phyloP scores from a whole-genome alignment of 139 green algal species.

The Asterochloris sp. region DNA sequence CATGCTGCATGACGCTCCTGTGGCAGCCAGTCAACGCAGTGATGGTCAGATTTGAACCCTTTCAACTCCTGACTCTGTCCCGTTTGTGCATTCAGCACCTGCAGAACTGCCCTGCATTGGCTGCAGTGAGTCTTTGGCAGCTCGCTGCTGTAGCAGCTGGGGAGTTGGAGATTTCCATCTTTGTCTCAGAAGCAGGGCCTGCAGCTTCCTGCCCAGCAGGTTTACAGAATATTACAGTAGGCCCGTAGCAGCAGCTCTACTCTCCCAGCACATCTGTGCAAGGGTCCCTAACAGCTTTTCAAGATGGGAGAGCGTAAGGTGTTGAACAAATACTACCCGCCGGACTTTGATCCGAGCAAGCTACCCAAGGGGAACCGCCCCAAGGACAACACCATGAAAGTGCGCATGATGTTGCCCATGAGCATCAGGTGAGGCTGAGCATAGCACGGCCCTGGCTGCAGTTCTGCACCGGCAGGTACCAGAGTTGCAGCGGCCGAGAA shows the following conservation, averaged over 20 bases:
- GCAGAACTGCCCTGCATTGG: too few relatives aligned
- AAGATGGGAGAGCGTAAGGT: slow-evolving; percentile 45
- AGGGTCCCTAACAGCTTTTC: background rate
- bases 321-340: slow-evolving; percentile 78
- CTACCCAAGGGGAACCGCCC: slow-evolving; percentile 49
- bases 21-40: too few relatives aligned
- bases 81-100: too few relatives aligned
- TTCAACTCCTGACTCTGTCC: too few relatives aligned
- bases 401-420: slow-evolving; percentile 68
- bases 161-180: too few relatives aligned
- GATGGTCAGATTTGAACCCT: too few relatives aligned
- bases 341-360: slow-evolving; percentile 90
- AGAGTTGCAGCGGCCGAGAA: too few relatives aligned
- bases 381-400: slow-evolving; percentile 85
- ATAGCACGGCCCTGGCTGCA: too few relatives aligned
- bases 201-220: background rate
- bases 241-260: background rate
- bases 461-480: too few relatives aligned
- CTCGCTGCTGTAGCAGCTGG: too few relatives aligned
- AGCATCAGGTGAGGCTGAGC: slow-evolving; percentile 55
- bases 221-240: background rate
- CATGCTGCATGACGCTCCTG: too few relatives aligned
- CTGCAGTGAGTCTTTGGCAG: too few relatives aligned
- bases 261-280: background rate
- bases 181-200: background rate